Evolutionary conservation across 768 basidiomycete genomes (phyloP).

Genomic region (Rhodotorula kratochvilovae): DNA sequence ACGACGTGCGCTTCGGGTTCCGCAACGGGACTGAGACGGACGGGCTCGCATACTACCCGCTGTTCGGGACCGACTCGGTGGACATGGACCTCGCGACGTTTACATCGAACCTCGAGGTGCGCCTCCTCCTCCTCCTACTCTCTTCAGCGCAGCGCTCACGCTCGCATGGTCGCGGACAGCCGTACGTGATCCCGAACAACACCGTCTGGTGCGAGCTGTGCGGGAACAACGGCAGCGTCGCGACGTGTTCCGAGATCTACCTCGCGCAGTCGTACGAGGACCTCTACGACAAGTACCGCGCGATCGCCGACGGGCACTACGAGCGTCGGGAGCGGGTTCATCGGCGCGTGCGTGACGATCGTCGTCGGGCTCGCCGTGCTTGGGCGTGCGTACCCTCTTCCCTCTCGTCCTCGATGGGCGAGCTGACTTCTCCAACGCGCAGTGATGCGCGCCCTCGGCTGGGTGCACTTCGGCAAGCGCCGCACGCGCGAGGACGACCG

Average conservation of each 20-base stretch:
- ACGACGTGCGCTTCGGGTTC: constrained; percentile 44
- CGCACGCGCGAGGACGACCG: neutral
- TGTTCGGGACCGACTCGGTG: constrained; percentile 34
- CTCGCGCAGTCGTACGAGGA: constrained; percentile 20
- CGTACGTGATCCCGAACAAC: constrained; percentile 37
- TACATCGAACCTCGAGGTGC: constrained; percentile 30
- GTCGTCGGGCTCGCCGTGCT: constrained; percentile 21
- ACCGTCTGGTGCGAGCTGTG: constrained; percentile 36
- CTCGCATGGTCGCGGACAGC: neutral
- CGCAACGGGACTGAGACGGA: constrained; percentile 37
- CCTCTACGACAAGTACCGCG: constrained; percentile 24
- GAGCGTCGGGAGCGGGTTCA: constrained; percentile 43
- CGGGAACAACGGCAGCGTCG: constrained; percentile 8
- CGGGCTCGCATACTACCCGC: constrained; percentile 33
- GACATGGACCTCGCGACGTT: constrained; percentile 37
- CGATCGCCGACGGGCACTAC: constrained; percentile 31
- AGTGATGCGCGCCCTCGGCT: constrained; percentile 15
- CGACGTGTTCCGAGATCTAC: constrained; percentile 8
- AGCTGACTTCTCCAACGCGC: neutral
- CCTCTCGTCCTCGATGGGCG: no score
- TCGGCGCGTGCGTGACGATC: constrained; percentile 43
- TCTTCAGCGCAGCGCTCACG: neutral
- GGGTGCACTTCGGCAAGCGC: constrained; percentile 20
- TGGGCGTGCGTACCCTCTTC: constrained; percentile 12
- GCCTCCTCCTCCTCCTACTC: neutral